Evolutionary conservation across 2,329 filamentous ascomycete genomes (phyloP).

Genomic region (Verticillium albo-atrum): DNA sequence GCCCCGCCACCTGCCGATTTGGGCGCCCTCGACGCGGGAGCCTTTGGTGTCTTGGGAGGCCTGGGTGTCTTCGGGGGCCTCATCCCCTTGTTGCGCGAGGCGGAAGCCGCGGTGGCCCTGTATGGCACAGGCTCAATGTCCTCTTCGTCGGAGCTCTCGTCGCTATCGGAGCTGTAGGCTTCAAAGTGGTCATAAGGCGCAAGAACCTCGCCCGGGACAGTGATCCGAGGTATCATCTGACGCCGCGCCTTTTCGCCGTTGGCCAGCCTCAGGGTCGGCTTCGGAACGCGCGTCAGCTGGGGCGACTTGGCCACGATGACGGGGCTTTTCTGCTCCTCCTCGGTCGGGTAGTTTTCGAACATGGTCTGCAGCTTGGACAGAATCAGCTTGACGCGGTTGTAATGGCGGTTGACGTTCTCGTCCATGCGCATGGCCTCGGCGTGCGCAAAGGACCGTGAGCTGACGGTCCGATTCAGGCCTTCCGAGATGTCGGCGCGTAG

Average conservation of each 20-base stretch:
- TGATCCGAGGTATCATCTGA: conserved; percentile 51
- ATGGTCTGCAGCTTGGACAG: conserved; percentile 55
- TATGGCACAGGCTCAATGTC: conserved; percentile 14
- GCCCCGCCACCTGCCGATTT: conserved; percentile 22
- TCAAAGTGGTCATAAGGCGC: conserved; percentile 64
- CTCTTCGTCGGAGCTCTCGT: conserved; percentile 48
- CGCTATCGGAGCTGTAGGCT: conserved; percentile 47
- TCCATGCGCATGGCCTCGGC: conserved; percentile 60
- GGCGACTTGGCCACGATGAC: conserved; percentile 48
- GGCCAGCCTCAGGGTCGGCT: conserved; percentile 39
- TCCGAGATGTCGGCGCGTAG: conserved; percentile 59
- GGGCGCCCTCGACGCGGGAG: conserved; percentile 11
- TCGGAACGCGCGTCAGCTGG: conserved; percentile 42
- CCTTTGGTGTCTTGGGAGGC: conserved; percentile 3
- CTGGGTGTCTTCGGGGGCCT: conserved; percentile 43
- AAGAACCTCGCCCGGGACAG: conserved; percentile 61
- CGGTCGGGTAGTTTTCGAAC: conserved; percentile 54
- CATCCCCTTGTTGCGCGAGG: conserved; percentile 42
- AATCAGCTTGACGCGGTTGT: conserved; percentile 55
- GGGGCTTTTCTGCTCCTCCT: conserved; percentile 47
- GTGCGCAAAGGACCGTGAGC: conserved; percentile 53
- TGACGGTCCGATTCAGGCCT: conserved; percentile 48
- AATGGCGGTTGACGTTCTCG: conserved; percentile 59
- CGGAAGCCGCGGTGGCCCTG: conserved; percentile 27
- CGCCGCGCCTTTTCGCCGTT: conserved; percentile 42